Evolutionary conservation across 2,329 filamentous ascomycete species (phyloP), one percentile per base, ranked within the genome.

Genomic region (Coniella vitis): DNA sequence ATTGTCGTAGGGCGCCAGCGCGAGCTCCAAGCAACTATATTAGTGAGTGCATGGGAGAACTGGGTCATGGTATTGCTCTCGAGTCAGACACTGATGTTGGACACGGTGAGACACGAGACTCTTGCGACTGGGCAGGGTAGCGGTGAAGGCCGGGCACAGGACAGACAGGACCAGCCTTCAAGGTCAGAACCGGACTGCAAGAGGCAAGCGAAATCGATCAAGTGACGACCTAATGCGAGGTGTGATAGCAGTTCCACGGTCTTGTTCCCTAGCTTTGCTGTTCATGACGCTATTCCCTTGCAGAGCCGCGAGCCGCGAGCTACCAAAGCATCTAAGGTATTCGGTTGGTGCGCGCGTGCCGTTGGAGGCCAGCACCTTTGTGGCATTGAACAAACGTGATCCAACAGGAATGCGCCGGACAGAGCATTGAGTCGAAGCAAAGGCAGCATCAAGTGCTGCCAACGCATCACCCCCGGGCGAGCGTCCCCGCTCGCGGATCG

Each of bases 41-140:
- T n/a, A n/a, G 10, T 10, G 10, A 29, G 25, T 29, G 10, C 25
- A 10, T 29, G 25, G 25, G 10, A 29, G 25, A 29, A 29, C 25
- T 5, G 19, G 34, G 34, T 22, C 17, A 32, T 31, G 40, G 41
- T 42, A 36, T 35, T 40, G 42, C 46, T 41, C 36, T 39, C 34
- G 25, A 29, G 21, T 16, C 31, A 48, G 46, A 38, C 42, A 38
- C 45, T 49, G 16, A 45, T 49, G 46, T 52, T 36, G 46, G 37
- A 51, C 39, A 40, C 31, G 39, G 51, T 53, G 40, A 53, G 51
- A 47, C 51, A 53, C 40, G 22, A 19, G 36, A 16, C 21, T 38
- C 41, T 34, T 36, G 38, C 42, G 31, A 43, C 43, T 22, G 31
- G 22, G 16, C 36, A 32, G 32, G 51, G 32, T 40, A 51, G 51